Evolutionary conservation across 352 stramenopile species (phyloP).

Genomic region (Phytophthora hibernalis): DNA sequence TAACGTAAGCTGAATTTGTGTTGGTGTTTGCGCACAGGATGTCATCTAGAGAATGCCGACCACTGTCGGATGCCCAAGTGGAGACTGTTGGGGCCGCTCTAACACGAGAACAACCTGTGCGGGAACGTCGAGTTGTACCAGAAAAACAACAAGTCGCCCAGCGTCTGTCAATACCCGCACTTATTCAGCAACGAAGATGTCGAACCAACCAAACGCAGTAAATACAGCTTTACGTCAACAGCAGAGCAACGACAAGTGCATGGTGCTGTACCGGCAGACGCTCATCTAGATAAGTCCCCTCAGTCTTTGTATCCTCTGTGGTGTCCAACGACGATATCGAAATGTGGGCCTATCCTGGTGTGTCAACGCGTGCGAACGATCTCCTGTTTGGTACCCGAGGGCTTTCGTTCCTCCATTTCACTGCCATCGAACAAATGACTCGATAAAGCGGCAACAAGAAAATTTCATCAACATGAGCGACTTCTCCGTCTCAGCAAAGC

Average conservation of each 20-base stretch:
- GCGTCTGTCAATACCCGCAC: no score
- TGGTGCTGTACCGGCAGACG: not conserved
- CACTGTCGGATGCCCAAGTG: no score
- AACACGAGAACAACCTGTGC: no score
- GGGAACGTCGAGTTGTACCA: no score
- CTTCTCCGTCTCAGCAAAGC: slow-evolving; percentile 10
- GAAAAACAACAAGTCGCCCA: no score
- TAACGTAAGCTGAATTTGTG: no score
- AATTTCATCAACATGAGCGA: slow-evolving; percentile 16
- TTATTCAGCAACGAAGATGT: no score
- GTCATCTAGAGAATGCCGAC: no score
- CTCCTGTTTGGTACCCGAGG: slow-evolving; percentile 9
- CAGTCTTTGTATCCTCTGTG: slow-evolving; percentile 3
- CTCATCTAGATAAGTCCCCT: slow-evolving; percentile 5
- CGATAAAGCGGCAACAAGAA: slow-evolving; percentile 2
- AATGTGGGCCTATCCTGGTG: slow-evolving; percentile 8
- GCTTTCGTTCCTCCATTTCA: slow-evolving; percentile 8
- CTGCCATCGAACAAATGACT: not conserved
- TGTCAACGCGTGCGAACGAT: not conserved
- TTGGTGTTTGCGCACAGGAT: no score
- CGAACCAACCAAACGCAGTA: not conserved
- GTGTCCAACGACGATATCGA: slow-evolving; percentile 1
- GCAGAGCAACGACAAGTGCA: not conserved
- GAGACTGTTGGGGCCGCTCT: no score
- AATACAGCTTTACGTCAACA: not conserved